These are phyloP conservation scores for Nakazawaea ernobii DNA, from an alignment of 805 yeast genomes.

Conservation along the genomic window DNA sequence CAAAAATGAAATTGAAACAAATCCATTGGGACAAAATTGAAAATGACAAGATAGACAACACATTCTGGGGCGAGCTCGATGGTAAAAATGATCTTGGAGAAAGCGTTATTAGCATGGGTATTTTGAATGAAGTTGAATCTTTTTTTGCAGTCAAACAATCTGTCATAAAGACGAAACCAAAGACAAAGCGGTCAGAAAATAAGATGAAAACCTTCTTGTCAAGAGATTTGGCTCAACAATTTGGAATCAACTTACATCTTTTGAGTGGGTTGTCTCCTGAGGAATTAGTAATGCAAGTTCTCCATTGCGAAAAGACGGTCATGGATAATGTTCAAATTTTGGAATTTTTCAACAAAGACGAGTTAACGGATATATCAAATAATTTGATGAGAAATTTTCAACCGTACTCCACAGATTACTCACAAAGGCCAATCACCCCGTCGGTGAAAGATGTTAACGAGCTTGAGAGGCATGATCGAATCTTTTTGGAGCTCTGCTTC, in stretches of 20 bases:
- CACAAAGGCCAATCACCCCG: constrained; percentile 28
- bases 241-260: constrained; percentile 87
- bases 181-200: constrained; percentile 29
- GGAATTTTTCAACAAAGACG: constrained; percentile 77
- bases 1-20: constrained; percentile 61
- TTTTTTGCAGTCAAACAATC: constrained; percentile 41
- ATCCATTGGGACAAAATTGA: constrained; percentile 80
- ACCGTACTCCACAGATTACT: constrained; percentile 78
- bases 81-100: constrained; percentile 38
- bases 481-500: constrained; percentile 76
- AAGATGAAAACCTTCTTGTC: constrained; percentile 66
- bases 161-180: neutral
- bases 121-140: constrained; percentile 57
- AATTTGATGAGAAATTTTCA: constrained; percentile 64
- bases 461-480: constrained; percentile 80
- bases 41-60: constrained; percentile 34
- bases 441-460: constrained; percentile 72
- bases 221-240: constrained; percentile 86
- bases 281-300: constrained; percentile 61
- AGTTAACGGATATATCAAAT: constrained; percentile 69
- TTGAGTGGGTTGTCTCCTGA: constrained; percentile 58
- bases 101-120: constrained; percentile 51
- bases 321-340: constrained; percentile 65
- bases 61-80: constrained; percentile 53
- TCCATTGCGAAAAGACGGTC: constrained; percentile 72